phyloP scores from a whole-genome alignment of 371 early-diverging fungal species.

The Saksenaea vasiformis region DNA sequence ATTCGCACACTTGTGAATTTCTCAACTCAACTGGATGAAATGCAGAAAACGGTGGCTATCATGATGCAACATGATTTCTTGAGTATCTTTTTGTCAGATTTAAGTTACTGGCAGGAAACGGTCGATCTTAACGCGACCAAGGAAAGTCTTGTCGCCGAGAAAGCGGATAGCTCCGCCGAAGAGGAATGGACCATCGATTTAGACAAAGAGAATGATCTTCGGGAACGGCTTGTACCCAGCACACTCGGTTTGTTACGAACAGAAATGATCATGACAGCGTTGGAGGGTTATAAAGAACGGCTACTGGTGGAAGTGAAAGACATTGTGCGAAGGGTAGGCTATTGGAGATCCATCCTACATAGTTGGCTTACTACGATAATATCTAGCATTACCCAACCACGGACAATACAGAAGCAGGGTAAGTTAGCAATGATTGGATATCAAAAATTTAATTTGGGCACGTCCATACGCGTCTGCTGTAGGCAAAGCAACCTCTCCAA shows the following conservation, averaged over 20 bases:
- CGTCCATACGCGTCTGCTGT: not conserved
- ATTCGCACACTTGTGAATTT: slow-evolving; percentile 64
- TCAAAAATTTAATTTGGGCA: not conserved
- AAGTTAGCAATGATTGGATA: not conserved
- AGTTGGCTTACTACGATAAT: no score
- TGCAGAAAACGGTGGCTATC: slow-evolving; percentile 65
- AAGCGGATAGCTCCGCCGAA: not conserved
- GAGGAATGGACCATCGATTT: slow-evolving; percentile 7
- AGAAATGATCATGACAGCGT: slow-evolving; percentile 60
- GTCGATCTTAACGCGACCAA: slow-evolving; percentile 26
- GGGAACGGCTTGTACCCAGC: slow-evolving; percentile 65
- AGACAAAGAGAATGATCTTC: slow-evolving; percentile 52
- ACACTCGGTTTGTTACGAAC: slow-evolving; percentile 77
- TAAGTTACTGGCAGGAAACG: slow-evolving; percentile 42
- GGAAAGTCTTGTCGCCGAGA: slow-evolving; percentile 1
- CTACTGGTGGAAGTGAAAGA: slow-evolving; percentile 75
- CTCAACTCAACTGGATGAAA: slow-evolving; percentile 63
- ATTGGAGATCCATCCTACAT: no score
- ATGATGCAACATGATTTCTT: slow-evolving; percentile 79
- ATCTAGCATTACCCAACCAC: slow-evolving; percentile 7
- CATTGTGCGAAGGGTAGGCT: slow-evolving; percentile 67
- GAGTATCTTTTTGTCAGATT: slow-evolving; percentile 60
- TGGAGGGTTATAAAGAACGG: slow-evolving; percentile 74
- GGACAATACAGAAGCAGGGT: not conserved
- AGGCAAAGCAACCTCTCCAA: slow-evolving; percentile 35